phyloP scores from a whole-genome alignment of 2,329 filamentous ascomycete genomes.

The Cladosporium velox region DNA sequence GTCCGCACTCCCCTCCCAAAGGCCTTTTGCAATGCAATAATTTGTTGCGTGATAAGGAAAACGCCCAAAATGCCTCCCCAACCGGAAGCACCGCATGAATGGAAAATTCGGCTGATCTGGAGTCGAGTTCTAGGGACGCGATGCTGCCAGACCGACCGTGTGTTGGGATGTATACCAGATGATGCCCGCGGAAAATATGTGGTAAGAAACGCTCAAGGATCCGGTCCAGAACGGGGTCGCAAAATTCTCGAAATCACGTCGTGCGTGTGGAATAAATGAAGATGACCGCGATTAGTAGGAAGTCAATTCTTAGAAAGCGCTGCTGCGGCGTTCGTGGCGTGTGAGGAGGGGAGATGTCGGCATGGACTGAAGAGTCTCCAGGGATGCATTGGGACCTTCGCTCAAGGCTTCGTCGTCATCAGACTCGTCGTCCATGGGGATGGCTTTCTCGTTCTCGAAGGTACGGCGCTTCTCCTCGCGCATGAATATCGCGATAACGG shows the following conservation, averaged over 20 bases:
- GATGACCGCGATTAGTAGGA: not conserved
- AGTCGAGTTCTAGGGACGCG: not conserved
- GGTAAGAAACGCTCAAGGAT: conserved; percentile 7
- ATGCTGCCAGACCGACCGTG: not conserved
- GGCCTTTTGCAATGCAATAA: conserved; percentile 1
- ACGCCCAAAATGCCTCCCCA: conserved; percentile 10
- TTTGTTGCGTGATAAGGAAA: not conserved
- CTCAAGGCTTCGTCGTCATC: conserved; percentile 24
- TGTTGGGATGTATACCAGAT: conserved; percentile 4
- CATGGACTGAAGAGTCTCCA: conserved; percentile 30
- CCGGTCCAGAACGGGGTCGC: conserved; percentile 2
- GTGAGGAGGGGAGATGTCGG: conserved; percentile 35
- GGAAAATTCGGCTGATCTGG: not conserved
- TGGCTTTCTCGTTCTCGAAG: conserved; percentile 33
- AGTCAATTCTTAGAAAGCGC: conserved; percentile 2
- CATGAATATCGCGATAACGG: conserved; percentile 73
- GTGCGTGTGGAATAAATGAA: not conserved
- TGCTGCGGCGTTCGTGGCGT: conserved; percentile 20
- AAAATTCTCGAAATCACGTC: not conserved
- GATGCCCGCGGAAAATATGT: conserved; percentile 1
- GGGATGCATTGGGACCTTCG: conserved; percentile 31
- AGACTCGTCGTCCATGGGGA: conserved; percentile 23
- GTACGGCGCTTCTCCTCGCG: conserved; percentile 36
- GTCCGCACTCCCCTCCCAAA: not conserved
- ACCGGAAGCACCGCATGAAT: conserved; percentile 1